Percentiles rank a stretch among this genome's conserved stretches.
These are phyloP conservation scores for Aspergillus alliaceus DNA, from an alignment of 2,329 filamentous ascomycete species.

Conservation along the genomic window DNA sequence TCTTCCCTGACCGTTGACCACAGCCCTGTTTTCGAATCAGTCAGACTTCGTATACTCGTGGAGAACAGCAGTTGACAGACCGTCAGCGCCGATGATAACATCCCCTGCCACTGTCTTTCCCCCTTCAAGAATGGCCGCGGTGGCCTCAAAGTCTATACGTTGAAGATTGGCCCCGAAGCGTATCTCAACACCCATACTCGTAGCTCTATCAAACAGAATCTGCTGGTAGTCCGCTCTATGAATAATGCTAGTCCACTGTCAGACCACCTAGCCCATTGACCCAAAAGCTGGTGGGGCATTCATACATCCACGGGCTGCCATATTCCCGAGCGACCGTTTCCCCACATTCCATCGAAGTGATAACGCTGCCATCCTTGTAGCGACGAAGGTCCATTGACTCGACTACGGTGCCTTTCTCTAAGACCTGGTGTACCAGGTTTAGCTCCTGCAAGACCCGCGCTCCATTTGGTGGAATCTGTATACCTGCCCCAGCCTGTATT, in stretches of 20 bases:
- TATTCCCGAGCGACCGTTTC: constrained; percentile 20
- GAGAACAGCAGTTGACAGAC: not conserved
- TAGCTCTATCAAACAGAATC: constrained; percentile 17
- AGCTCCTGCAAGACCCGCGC: constrained; percentile 18
- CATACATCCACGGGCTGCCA: constrained; percentile 26
- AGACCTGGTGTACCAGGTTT: constrained; percentile 13
- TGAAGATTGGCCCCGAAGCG: constrained; percentile 5
- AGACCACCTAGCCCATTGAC: not conserved
- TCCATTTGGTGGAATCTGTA: constrained; percentile 31
- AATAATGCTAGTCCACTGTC: constrained; percentile 13
- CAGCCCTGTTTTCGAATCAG: constrained; percentile 6
- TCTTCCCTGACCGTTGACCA: constrained; percentile 13
- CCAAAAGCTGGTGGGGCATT: not conserved
- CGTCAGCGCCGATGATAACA: constrained; percentile 21
- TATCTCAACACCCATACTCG: constrained; percentile 11
- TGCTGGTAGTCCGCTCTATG: constrained; percentile 21
- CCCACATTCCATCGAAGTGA: constrained; percentile 23
- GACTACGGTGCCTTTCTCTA: constrained; percentile 8
- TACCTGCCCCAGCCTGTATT: constrained; percentile 25
- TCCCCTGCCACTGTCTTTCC: constrained; percentile 14
- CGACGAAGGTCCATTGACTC: constrained; percentile 18
- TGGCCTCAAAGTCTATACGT: constrained; percentile 5
- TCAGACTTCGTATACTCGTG: not conserved
- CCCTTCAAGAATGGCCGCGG: constrained; percentile 5
- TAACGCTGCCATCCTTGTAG: constrained; percentile 18